Conservation (phyloP, 148 eudicot genomes). For the Suaeda aralocaspica region DNA sequence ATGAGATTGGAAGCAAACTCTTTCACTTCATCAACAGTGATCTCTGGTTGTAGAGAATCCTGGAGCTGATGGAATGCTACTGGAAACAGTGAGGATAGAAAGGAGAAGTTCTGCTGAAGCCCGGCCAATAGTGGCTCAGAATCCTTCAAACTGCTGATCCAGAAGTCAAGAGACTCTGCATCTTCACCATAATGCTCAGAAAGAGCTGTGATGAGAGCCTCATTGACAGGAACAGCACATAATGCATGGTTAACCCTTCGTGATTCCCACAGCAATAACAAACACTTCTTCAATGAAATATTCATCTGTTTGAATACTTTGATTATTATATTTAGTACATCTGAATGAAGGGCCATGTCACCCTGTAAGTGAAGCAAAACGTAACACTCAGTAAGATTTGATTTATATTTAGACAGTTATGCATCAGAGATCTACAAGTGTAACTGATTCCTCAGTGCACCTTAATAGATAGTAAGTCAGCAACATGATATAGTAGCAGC, state of each 20-base stretch:
- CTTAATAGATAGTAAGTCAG: constrained; percentile 82
- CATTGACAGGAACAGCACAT: constrained; percentile 68
- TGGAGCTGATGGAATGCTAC: constrained; percentile 23
- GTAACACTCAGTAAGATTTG: constrained; percentile 4
- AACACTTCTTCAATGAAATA: constrained; percentile 41
- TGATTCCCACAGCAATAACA: constrained; percentile 63
- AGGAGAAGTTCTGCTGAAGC: constrained; percentile 54
- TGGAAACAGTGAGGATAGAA: constrained; percentile 36
- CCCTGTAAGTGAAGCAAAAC: constrained; percentile 45
- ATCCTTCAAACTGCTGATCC: constrained; percentile 56
- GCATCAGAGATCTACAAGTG: constrained; percentile 2
- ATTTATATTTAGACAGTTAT: neutral
- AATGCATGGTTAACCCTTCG: constrained; percentile 84
- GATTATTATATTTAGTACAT: constrained; percentile 51
- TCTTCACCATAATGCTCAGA: constrained; percentile 42
- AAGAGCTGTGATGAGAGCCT: constrained; percentile 41
- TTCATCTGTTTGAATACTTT: constrained; percentile 48
- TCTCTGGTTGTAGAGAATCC: constrained; percentile 27
- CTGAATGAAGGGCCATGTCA: constrained; percentile 42
- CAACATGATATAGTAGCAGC: constrained; percentile 54
- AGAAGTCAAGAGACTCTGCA: constrained; percentile 48
- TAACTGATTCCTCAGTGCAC: constrained; percentile 31
- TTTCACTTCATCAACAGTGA: constrained; percentile 53
- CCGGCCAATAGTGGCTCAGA: constrained; percentile 46
- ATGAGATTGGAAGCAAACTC: constrained; percentile 47